Percentiles rank a stretch among this genome's conserved stretches.
Conservation (phyloP, 2,329 filamentous ascomycete genomes). For the Zymoseptoria passerinii region DNA sequence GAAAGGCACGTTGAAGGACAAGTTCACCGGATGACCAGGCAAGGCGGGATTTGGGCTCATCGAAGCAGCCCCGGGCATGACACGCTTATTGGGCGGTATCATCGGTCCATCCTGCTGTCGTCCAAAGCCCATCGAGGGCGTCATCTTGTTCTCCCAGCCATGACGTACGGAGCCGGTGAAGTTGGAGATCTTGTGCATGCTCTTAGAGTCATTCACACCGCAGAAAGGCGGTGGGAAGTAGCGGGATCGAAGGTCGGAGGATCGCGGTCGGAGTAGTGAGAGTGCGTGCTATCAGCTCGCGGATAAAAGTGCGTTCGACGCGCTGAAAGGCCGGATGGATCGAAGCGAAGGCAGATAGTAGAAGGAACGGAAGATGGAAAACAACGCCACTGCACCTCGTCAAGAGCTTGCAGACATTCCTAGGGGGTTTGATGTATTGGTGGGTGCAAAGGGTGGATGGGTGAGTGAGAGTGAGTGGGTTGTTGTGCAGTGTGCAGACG, state of each 20-base stretch:
- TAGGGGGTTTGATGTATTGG: slow-evolving; percentile 8
- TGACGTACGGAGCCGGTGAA: slow-evolving; percentile 58
- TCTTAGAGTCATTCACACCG: slow-evolving; percentile 12
- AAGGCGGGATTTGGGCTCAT: slow-evolving; percentile 52
- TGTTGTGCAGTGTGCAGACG: neutral
- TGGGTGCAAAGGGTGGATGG: slow-evolving; percentile 7
- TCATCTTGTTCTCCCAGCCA: slow-evolving; percentile 58
- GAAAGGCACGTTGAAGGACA: slow-evolving; percentile 97
- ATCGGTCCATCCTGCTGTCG: slow-evolving; percentile 14
- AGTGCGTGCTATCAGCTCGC: slow-evolving; percentile 3
- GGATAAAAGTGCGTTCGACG: slow-evolving; percentile 1
- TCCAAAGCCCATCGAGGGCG: slow-evolving; percentile 51
- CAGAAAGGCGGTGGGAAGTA: slow-evolving; percentile 4
- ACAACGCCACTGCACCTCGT: slow-evolving; percentile 14
- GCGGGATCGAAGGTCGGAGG: slow-evolving; percentile 1
- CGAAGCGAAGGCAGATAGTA: slow-evolving; percentile 6
- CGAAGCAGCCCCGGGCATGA: slow-evolving; percentile 36
- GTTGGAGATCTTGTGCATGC: slow-evolving; percentile 62
- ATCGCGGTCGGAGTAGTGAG: slow-evolving; percentile 5
- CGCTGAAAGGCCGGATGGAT: slow-evolving; percentile 4
- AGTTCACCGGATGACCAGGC: slow-evolving; percentile 71
- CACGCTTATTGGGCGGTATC: slow-evolving; percentile 38
- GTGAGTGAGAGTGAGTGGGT: neutral
- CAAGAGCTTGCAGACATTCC: slow-evolving; percentile 18
- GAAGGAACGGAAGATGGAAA: slow-evolving; percentile 9